phyloP scores from a whole-genome alignment of 2,329 filamentous ascomycete genomes.

The Colletotrichum navitas region DNA sequence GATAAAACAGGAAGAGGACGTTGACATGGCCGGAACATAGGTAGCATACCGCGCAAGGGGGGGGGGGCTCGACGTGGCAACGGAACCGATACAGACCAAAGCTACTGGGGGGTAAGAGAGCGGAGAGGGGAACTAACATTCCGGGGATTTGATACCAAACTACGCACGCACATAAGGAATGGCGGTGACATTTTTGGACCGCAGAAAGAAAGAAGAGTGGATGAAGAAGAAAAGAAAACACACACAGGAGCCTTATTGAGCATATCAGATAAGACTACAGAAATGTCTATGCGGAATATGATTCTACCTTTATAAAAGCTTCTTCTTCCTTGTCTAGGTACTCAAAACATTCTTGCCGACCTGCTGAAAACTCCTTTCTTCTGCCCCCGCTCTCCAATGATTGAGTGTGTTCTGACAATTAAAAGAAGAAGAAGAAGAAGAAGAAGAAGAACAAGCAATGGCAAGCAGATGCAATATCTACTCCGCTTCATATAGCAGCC shows the following conservation, averaged over 20 bases:
- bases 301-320: not conserved
- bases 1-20: slow-evolving; percentile 43
- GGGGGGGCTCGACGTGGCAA: not conserved
- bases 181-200: not conserved
- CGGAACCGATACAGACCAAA: not conserved
- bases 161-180: not conserved
- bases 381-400: not conserved
- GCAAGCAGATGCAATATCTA: slow-evolving; percentile 7
- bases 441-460: not conserved
- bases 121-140: too few relatives aligned
- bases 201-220: not conserved
- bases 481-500: not conserved
- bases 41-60: not conserved
- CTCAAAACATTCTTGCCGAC: slow-evolving; percentile 6
- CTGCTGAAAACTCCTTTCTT: slow-evolving; percentile 11
- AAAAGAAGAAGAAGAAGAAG: too few relatives aligned
- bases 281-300: not conserved
- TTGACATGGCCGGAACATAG: slow-evolving; percentile 37
- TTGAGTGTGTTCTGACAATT: not conserved
- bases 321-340: not conserved
- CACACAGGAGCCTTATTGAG: not conserved
- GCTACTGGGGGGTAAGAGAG: too few relatives aligned
- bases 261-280: not conserved
- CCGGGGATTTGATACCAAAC: slow-evolving; percentile 13
- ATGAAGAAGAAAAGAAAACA: not conserved